Evolutionary conservation across 257 asterid species (phyloP).

Genomic region (Henckelia pumila): DNA sequence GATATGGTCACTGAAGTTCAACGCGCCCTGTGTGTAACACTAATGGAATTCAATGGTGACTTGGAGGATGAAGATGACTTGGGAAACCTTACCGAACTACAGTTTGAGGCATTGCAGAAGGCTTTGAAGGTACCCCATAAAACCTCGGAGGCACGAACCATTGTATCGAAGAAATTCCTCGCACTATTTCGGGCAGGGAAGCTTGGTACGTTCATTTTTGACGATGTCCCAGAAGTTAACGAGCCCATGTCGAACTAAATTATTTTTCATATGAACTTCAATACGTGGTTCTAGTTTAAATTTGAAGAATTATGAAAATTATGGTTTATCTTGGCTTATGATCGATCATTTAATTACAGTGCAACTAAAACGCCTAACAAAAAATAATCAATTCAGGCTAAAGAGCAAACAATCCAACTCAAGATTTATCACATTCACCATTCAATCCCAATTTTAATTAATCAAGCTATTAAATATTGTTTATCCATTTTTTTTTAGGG

Average conservation of each 20-base stretch:
- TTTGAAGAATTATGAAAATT: neutral
- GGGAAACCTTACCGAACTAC: constrained; percentile 67
- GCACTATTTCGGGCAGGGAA: constrained; percentile 76
- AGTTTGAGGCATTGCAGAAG: constrained; percentile 66
- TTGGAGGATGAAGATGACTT: constrained; percentile 75
- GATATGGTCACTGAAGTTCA: constrained; percentile 67
- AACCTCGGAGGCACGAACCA: constrained; percentile 69
- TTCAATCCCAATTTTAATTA: too few species aligned
- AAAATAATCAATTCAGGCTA: too few species aligned
- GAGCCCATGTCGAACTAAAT: constrained; percentile 21
- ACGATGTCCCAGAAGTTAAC: constrained; percentile 57
- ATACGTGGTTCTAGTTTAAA: neutral
- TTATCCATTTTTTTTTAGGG: too few species aligned
- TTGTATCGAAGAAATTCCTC: constrained; percentile 68
- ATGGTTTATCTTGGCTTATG: neutral
- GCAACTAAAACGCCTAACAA: too few species aligned
- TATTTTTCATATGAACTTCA: neutral
- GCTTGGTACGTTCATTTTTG: constrained; percentile 84
- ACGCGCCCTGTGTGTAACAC: constrained; percentile 51
- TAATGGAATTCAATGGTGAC: constrained; percentile 57
- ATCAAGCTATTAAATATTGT: too few species aligned
- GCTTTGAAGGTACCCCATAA: constrained; percentile 70
- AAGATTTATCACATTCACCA: too few species aligned
- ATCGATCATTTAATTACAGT: too few species aligned
- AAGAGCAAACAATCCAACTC: too few species aligned